phyloP scores from a whole-genome alignment of 2,329 filamentous ascomycete species.

The Coniochaeta sp. region DNA sequence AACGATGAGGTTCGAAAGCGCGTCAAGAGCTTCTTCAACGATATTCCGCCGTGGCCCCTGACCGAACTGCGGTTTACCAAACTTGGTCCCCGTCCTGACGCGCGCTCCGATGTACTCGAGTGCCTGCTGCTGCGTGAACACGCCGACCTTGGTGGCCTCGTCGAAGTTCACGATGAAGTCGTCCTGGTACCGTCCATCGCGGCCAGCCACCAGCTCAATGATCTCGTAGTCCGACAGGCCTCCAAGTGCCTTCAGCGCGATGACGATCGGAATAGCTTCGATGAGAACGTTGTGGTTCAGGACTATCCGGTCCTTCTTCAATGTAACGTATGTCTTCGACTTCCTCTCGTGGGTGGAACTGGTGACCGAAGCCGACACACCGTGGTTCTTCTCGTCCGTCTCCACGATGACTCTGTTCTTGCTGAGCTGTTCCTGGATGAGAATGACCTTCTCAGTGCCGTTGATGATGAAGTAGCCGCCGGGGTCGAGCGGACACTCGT shows the following conservation, averaged over 20 bases:
- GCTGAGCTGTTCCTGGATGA: constrained; percentile 97
- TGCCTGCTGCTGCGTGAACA: constrained; percentile 92
- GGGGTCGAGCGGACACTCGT: constrained; percentile 92
- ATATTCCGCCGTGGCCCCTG: constrained; percentile 59
- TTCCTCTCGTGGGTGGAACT: constrained; percentile 97
- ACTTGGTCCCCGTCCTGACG: constrained; percentile 75
- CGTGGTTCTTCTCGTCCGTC: constrained; percentile 81
- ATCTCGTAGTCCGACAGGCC: constrained; percentile 95
- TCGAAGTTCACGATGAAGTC: constrained; percentile 95
- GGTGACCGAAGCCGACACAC: constrained; percentile 92
- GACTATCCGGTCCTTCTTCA: constrained; percentile 88
- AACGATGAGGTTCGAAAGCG: constrained; percentile 85
- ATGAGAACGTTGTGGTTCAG: constrained; percentile 88
- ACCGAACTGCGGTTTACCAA: constrained; percentile 23
- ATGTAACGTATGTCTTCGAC: constrained; percentile 90
- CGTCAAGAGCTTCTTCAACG: constrained; percentile 86
- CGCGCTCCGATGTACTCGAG: constrained; percentile 83
- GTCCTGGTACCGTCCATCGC: constrained; percentile 84
- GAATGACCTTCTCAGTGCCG: constrained; percentile 95
- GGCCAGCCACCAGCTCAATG: constrained; percentile 79
- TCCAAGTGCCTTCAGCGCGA: constrained; percentile 87
- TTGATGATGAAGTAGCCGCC: constrained; percentile 98
- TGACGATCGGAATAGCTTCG: constrained; percentile 91
- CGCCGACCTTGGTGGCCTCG: constrained; percentile 72
- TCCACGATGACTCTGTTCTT: constrained; percentile 99